Base-by-base conservation (phyloP, 1,284 basidiomycete genomes). In the Moniliella sp. region DNA sequence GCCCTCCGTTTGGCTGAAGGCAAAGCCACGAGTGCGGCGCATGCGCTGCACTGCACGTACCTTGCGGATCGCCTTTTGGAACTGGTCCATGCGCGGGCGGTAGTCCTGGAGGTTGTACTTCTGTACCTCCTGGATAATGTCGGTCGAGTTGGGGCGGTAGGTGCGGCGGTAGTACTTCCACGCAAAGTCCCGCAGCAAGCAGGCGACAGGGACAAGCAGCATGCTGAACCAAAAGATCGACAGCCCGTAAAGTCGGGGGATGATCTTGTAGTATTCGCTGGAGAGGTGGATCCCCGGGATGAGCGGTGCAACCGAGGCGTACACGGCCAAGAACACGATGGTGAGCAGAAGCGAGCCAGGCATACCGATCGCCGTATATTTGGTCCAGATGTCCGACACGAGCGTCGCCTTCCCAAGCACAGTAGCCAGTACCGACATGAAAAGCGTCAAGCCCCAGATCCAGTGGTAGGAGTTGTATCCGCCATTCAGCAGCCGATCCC, bases 71-170 rank as follows among this genome's bases (percentile, higher is more conserved):
- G 49, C 54, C 32, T 62, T 62, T 33, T 64, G 63, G 48, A 65
- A 65, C 74, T 97, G 88, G 62, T 91, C 88, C 65, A 94, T 88
- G 36, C 88, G 70, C 1, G 91, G 91, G 27, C 91, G 69, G 60
- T 94, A 93, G 58, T 99, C 91, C 5, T 84, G 83, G 40, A 93
- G 75, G 59, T 93, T 91, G 67, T 91, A 93, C 65, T 93, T 93
- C 28, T 59, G 56, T 42, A 71, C 68, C 62, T 97, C 91, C 58
- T 97, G 88, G 0, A 88, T 84, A 44, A 97, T 83, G 61, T 99
- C 88, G 62, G 94, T 94, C 11, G 83, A 75, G 29, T 74, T 69
- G 1, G 91, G 91, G 41, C 66, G 64, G 62, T 93, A 94, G 17
- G 88, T 88, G 42, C 88, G 69, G 42, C 37, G 45, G 35, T 44